Base-by-base conservation (phyloP, 1,139 yeast genomes). In the Suhomyces kunorum region DNA sequence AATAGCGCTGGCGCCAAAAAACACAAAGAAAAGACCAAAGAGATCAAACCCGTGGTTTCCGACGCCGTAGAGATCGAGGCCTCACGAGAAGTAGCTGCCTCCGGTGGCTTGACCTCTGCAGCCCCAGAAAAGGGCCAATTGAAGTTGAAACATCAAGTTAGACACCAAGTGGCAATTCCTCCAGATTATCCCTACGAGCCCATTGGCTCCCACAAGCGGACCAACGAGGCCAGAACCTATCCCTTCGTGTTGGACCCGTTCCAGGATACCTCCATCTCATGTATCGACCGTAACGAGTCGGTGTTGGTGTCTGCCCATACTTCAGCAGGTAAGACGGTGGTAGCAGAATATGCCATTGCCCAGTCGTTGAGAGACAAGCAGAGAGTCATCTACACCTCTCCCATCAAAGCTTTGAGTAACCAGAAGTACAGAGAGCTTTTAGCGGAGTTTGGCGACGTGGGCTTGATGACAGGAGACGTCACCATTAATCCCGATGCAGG, bases 271-370 rank as follows among this genome's bases (percentile, higher is more conserved):
- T 89, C 98, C 8, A 83, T 92, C 42, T 88, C 95, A 29, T 92
- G 96, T 63, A 85, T 92, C 47, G 98, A 92, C 59, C 78, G 96
- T 56, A 82, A 86, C 48, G 98, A 92, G 61, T 85, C 96, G n/a
- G 99, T 92, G 8, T 76, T 92, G 53, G 98, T 92, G 2, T 90
- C 98, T 17, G 99, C 99, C 0, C 99, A 92, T 58, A 90, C 98
- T 0, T 90, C 98, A 22, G 98, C 98, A 6, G 99, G 99, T 68
- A 92, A 92, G 60, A 92, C 99, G 0, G 99, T 94, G 34, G 98
- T 92, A 37, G 99, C 99, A 0, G 99, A 92, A 59, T 94, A 92
- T 57, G 98, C 98, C 30, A 92, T 92, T 67, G 98, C 98, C 1
- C 95, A 89, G 69, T 87, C 96, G 11, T 69, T 88, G 47, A 71